A percentile compares a stretch with the other conserved stretches of the same genome.
Evolutionary conservation across 352 stramenopile genomes (phyloP).

Genomic region (Achlya hypogyna): DNA sequence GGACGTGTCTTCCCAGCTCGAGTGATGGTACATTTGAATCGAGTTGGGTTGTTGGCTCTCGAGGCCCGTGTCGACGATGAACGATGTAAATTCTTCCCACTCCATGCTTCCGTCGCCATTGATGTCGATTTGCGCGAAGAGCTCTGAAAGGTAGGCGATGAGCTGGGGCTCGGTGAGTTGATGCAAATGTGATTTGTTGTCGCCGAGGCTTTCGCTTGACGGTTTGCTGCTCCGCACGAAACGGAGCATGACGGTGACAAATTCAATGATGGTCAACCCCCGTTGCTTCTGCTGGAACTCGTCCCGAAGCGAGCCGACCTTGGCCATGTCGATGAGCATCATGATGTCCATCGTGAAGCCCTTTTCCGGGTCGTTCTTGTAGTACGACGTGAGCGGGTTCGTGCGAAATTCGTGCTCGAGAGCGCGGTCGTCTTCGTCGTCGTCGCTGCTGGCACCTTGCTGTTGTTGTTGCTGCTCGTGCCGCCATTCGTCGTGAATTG

Average conservation of each 20-base stretch:
- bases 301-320: slow-evolving; percentile 68
- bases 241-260: slow-evolving; percentile 82
- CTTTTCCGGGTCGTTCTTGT: slow-evolving; percentile 70
- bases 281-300: slow-evolving; percentile 81
- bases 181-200: slow-evolving; percentile 57
- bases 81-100: slow-evolving; percentile 88
- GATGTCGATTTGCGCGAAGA: slow-evolving; percentile 88
- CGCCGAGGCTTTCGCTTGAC: slow-evolving; percentile 26
- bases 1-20: slow-evolving; percentile 67
- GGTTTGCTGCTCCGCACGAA: slow-evolving; percentile 47
- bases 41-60: slow-evolving; percentile 80
- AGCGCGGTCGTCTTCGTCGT: neutral
- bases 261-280: slow-evolving; percentile 72
- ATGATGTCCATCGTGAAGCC: slow-evolving; percentile 88
- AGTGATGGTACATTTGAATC: slow-evolving; percentile 79
- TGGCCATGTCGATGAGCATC: slow-evolving; percentile 88
- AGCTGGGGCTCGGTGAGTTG: slow-evolving; percentile 65
- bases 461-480: neutral
- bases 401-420: slow-evolving; percentile 11
- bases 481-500: neutral
- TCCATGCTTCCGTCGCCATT: slow-evolving; percentile 88
- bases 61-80: slow-evolving; percentile 84
- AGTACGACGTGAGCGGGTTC: slow-evolving; percentile 22
- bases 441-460: neutral
- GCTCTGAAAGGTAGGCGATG: slow-evolving; percentile 77